These are phyloP conservation scores for Paracamarosporium sp. DNA, from an alignment of 2,329 filamentous ascomycete genomes.

Conservation along the genomic window DNA sequence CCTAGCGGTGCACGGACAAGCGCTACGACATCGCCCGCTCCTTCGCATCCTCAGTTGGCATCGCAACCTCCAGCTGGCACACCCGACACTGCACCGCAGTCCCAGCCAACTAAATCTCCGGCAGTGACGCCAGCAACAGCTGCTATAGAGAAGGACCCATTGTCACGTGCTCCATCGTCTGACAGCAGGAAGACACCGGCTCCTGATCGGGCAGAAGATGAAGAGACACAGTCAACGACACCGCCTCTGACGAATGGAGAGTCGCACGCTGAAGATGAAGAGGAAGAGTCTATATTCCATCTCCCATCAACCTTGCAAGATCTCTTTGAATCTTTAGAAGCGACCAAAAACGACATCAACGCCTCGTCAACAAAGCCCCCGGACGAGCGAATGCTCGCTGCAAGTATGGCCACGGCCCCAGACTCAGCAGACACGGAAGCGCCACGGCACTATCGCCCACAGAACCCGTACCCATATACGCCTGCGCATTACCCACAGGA, in stretches of 20 bases:
- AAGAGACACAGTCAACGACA: slow-evolving; percentile 43
- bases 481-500: slow-evolving; percentile 90
- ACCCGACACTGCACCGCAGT: slow-evolving; percentile 42
- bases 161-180: slow-evolving; percentile 36
- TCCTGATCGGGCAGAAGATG: slow-evolving; percentile 41
- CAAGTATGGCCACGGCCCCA: slow-evolving; percentile 76
- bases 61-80: slow-evolving; percentile 45
- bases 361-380: slow-evolving; percentile 65
- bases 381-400: slow-evolving; percentile 76
- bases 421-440: slow-evolving; percentile 81
- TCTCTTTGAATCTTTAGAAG: slow-evolving; percentile 88
- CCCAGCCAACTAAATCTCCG: slow-evolving; percentile 60
- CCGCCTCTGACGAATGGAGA: slow-evolving; percentile 60
- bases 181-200: slow-evolving; percentile 38
- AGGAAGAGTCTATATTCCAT: slow-evolving; percentile 88
- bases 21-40: slow-evolving; percentile 63
- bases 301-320: slow-evolving; percentile 88
- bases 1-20: slow-evolving; percentile 62
- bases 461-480: slow-evolving; percentile 75
- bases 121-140: slow-evolving; percentile 55
- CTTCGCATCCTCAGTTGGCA: slow-evolving; percentile 48
- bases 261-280: slow-evolving; percentile 58
- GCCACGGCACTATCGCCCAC: slow-evolving; percentile 83
- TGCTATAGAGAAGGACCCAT: slow-evolving; percentile 52
- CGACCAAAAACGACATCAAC: slow-evolving; percentile 73